Evolutionary conservation across 1,284 basidiomycete genomes (phyloP).

Genomic region (Ustilago bromivora): DNA sequence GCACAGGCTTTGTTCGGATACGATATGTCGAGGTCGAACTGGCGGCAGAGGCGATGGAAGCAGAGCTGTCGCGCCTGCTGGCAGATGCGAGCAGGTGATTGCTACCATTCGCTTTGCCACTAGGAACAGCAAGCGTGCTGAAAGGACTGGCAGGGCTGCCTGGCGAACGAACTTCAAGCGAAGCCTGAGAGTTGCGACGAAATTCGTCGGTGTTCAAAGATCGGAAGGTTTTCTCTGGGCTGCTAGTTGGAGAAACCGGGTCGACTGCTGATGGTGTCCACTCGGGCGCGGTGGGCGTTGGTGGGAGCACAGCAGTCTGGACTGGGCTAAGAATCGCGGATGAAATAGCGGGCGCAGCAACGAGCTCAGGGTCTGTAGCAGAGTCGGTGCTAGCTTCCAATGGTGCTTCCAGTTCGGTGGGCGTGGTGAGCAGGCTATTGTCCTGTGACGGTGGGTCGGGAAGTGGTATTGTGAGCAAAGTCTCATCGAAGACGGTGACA

Average conservation of each 20-base stretch:
- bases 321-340: constrained; percentile 1
- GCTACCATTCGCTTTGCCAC: constrained; percentile 11
- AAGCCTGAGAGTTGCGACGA: constrained; percentile 14
- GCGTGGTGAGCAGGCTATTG: neutral
- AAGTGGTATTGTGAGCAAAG: neutral
- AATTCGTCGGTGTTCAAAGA: constrained; percentile 11
- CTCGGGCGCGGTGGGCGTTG: constrained; percentile 20
- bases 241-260: constrained; percentile 24
- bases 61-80: constrained; percentile 27
- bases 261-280: constrained; percentile 5
- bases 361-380: neutral
- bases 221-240: constrained; percentile 15
- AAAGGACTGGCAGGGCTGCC: constrained; percentile 22
- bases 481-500: neutral
- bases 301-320: constrained; percentile 26
- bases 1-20: constrained; percentile 46
- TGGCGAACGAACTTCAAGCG: constrained; percentile 7
- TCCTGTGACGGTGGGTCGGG: neutral
- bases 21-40: constrained; percentile 50
- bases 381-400: neutral
- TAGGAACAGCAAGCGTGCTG: constrained; percentile 25
- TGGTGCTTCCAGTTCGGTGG: neutral
- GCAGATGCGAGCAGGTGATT: neutral
- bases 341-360: constrained; percentile 26
- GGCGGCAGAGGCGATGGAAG: constrained; percentile 31